Evolutionary conservation across 1,139 yeast genomes (phyloP), one percentile per base, ranked within the genome.

Genomic region (Suhomyces terraborum): DNA sequence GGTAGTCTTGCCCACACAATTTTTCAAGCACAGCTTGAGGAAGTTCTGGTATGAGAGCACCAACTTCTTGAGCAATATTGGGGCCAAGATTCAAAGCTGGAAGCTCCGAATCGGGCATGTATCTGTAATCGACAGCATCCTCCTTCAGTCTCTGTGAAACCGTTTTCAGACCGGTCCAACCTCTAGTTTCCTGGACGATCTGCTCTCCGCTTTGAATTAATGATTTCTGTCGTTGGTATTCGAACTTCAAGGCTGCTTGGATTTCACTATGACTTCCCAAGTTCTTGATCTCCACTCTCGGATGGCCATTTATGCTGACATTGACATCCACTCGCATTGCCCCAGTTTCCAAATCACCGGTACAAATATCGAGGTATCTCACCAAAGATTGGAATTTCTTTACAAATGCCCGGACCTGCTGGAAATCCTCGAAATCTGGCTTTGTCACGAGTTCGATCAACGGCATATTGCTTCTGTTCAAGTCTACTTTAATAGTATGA

Each of bases 301-400:
- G 75, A 40, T 80, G 78, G 20, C 78, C 80, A 43, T 79, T 79
- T 3, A 93, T 82, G 33, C 95, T 87, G 13, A 93, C 76, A 54
- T 93, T 93, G 7, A 89, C 98, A 58, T 93, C 99, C 4, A 91
- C 95, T 55, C 99, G 75, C 74, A 94, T 84, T 0, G 97, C 94
- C 7, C 98, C 98, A 0, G 91, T 81, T 57, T 93, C 98, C 54
- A 93, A 69, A 52, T 89, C 96, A 17, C 97, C 98, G 0, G 94
- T 75, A 52, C 96, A 88, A 2, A 93, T 79, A 4, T 77, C 79
- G 37, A 89, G 60, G 50, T 80, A 80, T 36, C 83, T 72, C 28
- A 93, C 78, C 35, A 89, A 63, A 26, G 79, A 70, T 55, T 88
- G 96, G 51, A 85, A 84, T 55, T 88, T 89, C 51, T 82, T 84